These are phyloP conservation scores for Agroathelia rolfsii DNA, from an alignment of 1,284 basidiomycete species.

Conservation along the genomic window DNA sequence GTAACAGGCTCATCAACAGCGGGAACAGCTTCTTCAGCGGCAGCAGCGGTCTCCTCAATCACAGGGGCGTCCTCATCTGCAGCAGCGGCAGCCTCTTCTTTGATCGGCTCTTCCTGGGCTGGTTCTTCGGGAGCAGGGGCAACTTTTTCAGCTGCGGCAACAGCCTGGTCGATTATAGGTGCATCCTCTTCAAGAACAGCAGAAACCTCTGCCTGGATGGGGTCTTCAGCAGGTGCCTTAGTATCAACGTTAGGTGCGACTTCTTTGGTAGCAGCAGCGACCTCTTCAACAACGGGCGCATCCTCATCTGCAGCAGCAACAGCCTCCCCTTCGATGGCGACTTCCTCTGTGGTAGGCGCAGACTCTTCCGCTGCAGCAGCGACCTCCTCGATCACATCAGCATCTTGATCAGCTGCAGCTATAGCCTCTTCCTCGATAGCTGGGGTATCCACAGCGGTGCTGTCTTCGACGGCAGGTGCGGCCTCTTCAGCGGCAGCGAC, in stretches of 20 bases:
- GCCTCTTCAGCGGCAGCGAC: too few relatives aligned
- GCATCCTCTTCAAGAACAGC: conserved; percentile 1
- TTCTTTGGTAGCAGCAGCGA: conserved; percentile 1
- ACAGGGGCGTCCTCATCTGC: conserved; percentile 6
- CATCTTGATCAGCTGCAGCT: not conserved
- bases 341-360: not conserved
- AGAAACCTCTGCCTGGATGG: conserved; percentile 3
- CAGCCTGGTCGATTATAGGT: conserved; percentile 5
- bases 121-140: conserved; percentile 3
- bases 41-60: not conserved
- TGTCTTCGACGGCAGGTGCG: too few relatives aligned
- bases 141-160: conserved; percentile 3
- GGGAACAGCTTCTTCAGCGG: conserved; percentile 3
- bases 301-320: conserved; percentile 2
- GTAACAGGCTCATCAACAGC: not conserved
- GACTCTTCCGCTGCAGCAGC: not conserved
- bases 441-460: too few relatives aligned
- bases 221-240: conserved; percentile 3
- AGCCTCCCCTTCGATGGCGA: not conserved
- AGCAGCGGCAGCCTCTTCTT: not conserved
- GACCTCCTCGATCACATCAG: not conserved
- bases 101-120: conserved; percentile 2
- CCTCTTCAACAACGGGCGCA: conserved; percentile 2
- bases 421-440: too few relatives aligned
- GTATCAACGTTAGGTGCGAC: conserved; percentile 1